These are phyloP conservation scores for Pleurotus eryngii DNA, from an alignment of 768 basidiomycete genomes.

Conservation along the genomic window DNA sequence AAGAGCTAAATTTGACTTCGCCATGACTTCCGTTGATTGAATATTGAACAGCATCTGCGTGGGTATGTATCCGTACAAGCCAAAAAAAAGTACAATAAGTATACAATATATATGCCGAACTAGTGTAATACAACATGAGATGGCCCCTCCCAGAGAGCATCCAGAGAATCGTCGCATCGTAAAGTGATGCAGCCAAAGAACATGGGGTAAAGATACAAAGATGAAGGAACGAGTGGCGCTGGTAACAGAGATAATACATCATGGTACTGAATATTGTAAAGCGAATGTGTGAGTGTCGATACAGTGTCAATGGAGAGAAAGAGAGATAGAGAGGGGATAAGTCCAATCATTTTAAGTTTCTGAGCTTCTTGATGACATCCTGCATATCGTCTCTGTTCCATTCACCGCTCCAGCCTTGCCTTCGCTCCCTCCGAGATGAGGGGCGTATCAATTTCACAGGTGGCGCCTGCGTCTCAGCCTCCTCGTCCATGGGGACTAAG, in stretches of 20 bases:
- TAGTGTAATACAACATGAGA: background rate
- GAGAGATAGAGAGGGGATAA: background rate
- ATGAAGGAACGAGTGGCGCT: background rate
- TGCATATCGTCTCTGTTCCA: constrained; percentile 25
- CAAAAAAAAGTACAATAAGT: too few relatives aligned
- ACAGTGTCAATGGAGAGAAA: background rate
- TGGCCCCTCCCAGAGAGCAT: background rate
- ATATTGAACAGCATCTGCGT: too few relatives aligned
- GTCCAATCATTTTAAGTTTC: constrained; percentile 17
- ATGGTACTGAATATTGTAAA: background rate
- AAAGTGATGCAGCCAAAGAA: background rate
- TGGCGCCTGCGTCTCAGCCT: background rate
- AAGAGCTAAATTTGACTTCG: too few relatives aligned
- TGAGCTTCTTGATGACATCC: constrained; percentile 22
- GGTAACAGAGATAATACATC: background rate
- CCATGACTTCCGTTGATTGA: too few relatives aligned
- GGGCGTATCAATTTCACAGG: background rate
- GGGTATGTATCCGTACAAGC: too few relatives aligned
- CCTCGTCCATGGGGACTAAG: background rate
- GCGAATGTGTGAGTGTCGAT: background rate
- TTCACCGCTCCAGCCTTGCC: constrained; percentile 25
- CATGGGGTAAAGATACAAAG: background rate
- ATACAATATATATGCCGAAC: background rate
- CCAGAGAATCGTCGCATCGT: background rate
- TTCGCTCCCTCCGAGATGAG: constrained; percentile 12